Conservation (phyloP, 2,329 filamentous ascomycete genomes). For the Talaromyces sp. region DNA sequence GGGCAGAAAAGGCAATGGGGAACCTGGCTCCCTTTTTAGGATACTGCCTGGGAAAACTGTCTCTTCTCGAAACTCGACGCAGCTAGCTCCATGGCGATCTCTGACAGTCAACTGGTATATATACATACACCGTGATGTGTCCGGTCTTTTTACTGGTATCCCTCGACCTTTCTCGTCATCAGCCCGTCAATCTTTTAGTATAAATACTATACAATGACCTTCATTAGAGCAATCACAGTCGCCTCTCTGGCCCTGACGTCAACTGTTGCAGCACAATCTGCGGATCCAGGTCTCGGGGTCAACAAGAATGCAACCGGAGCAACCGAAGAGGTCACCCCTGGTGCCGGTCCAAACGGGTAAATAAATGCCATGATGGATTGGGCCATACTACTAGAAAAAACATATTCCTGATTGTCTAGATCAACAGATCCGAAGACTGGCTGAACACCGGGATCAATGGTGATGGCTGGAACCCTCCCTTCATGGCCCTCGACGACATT, state of each 20-base stretch:
- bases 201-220: background rate
- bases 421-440: constrained; percentile 7
- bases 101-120: background rate
- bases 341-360: constrained; percentile 7
- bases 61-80: background rate
- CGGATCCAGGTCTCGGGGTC: constrained; percentile 7
- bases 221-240: background rate
- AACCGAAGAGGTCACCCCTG: constrained; percentile 6
- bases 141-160: background rate
- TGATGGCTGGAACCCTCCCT: constrained; percentile 30
- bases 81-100: background rate
- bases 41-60: background rate
- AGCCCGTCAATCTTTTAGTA: background rate
- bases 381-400: background rate
- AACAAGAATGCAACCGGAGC: constrained; percentile 5
- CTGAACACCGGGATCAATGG: constrained; percentile 5
- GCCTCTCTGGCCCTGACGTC: constrained; percentile 4
- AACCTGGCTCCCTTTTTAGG: background rate
- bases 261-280: constrained; percentile 4
- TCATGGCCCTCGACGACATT: constrained; percentile 18
- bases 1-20: background rate
- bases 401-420: background rate
- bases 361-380: background rate
- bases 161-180: background rate
- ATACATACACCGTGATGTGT: background rate